Percentiles rank a stretch among this genome's conserved stretches.
phyloP scores from a whole-genome alignment of 192 early-diverging fungal species.

The Phlyctochytrium planicorne region DNA sequence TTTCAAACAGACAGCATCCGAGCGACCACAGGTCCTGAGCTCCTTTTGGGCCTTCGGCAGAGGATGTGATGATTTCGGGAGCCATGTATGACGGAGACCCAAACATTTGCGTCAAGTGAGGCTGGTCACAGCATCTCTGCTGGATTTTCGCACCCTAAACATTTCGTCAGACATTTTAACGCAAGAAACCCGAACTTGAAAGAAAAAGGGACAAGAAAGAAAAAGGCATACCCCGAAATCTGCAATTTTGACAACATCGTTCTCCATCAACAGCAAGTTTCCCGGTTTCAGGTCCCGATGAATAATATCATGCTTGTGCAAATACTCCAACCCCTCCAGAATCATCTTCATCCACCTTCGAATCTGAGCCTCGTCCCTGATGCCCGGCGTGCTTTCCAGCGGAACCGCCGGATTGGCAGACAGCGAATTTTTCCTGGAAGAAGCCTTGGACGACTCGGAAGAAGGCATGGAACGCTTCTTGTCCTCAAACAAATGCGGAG shows the following conservation, averaged over 20 bases:
- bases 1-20: conserved; percentile 17
- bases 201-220: neutral
- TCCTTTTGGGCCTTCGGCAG: conserved; percentile 17
- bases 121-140: conserved; percentile 11
- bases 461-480: neutral
- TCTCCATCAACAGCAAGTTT: conserved; percentile 12
- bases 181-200: neutral
- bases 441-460: neutral
- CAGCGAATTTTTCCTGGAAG: neutral
- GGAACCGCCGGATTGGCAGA: neutral
- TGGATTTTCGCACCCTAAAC: conserved; percentile 5
- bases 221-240: conserved; percentile 10
- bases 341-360: conserved; percentile 8
- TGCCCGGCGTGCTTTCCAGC: neutral
- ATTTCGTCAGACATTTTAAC: neutral
- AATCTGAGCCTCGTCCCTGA: conserved; percentile 17
- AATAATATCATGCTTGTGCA: conserved; percentile 13
- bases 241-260: conserved; percentile 10
- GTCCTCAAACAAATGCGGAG: neutral
- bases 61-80: conserved; percentile 17
- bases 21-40: conserved; percentile 21
- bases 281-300: conserved; percentile 22
- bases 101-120: conserved; percentile 10
- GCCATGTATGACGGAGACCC: conserved; percentile 20
- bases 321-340: conserved; percentile 8